A percentile compares a stretch with the other conserved stretches of the same genome.
These are phyloP conservation scores for Candida pseudofarinosa DNA, from an alignment of 805 yeast genomes.

Conservation along the genomic window DNA sequence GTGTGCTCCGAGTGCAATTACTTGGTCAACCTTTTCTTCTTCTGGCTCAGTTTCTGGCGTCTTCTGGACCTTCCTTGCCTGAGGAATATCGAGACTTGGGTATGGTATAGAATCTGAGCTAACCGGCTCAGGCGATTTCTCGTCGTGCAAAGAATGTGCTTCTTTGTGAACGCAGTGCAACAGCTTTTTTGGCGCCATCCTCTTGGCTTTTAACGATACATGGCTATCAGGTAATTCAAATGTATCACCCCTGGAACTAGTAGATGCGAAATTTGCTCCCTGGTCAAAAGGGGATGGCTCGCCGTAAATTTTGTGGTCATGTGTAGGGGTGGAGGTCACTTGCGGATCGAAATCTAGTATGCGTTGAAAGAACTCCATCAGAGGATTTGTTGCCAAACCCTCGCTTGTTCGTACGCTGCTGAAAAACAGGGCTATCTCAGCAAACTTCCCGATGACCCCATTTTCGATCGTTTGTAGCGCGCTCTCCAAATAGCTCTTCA, in stretches of 20 bases:
- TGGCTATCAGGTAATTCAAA: conserved; percentile 1
- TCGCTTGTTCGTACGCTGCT: conserved; percentile 38
- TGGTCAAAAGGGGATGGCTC: not conserved
- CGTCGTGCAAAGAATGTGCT: not conserved
- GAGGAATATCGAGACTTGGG: not conserved
- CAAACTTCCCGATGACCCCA: conserved; percentile 37
- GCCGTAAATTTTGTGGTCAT: not conserved
- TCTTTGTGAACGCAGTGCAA: not conserved
- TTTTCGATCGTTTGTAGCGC: conserved; percentile 38
- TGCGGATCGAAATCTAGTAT: conserved; percentile 7
- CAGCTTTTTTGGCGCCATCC: not conserved
- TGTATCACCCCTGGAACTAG: not conserved
- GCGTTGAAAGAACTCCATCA: conserved; percentile 10
- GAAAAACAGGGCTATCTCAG: conserved; percentile 43
- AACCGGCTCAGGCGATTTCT: not conserved
- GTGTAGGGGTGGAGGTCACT: conserved; percentile 17
- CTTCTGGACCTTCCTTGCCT: not conserved
- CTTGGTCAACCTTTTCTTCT: not conserved
- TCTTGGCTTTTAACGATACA: not conserved
- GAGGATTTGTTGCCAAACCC: conserved; percentile 25
- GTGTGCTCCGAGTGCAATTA: not conserved
- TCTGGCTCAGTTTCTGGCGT: not conserved
- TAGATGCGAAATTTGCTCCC: not conserved
- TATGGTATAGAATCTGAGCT: not conserved
- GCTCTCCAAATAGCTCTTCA: conserved; percentile 31